Evolutionary conservation across 2,329 filamentous ascomycete genomes (phyloP).

Genomic region (Neoarthrinium moseri): DNA sequence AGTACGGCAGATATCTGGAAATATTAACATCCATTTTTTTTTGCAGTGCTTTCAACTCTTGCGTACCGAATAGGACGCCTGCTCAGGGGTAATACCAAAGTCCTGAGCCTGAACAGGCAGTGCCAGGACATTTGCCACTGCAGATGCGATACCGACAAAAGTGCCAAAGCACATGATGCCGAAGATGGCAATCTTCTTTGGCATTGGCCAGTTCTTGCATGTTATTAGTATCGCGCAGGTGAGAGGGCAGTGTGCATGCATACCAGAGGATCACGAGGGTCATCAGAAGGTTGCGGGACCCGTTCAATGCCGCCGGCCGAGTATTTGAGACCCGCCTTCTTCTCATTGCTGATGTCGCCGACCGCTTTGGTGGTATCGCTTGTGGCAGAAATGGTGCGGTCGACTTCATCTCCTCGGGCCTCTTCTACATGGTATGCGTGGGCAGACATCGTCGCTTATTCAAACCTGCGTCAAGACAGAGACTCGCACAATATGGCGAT

Average conservation of each 20-base stretch:
- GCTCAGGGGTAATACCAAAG: not conserved
- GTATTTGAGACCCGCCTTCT: not conserved
- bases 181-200: not conserved
- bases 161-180: constrained; percentile 1
- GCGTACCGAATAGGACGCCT: not conserved
- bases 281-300: not conserved
- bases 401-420: not conserved
- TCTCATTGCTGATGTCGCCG: not conserved
- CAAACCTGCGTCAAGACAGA: no score
- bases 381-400: not conserved
- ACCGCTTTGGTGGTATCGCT: not conserved
- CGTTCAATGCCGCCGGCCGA: not conserved
- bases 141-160: not conserved
- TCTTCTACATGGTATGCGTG: not conserved
- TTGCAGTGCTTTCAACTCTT: not conserved
- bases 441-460: not conserved
- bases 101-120: not conserved
- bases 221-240: not conserved
- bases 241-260: not conserved
- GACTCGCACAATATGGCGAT: no score
- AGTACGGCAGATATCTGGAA: not conserved
- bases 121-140: not conserved
- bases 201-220: not conserved
- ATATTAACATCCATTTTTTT: not conserved
- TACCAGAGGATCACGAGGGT: constrained; percentile 1